phyloP scores from a whole-genome alignment of 1,284 basidiomycete species.

The Chondrostereum purpureum region DNA sequence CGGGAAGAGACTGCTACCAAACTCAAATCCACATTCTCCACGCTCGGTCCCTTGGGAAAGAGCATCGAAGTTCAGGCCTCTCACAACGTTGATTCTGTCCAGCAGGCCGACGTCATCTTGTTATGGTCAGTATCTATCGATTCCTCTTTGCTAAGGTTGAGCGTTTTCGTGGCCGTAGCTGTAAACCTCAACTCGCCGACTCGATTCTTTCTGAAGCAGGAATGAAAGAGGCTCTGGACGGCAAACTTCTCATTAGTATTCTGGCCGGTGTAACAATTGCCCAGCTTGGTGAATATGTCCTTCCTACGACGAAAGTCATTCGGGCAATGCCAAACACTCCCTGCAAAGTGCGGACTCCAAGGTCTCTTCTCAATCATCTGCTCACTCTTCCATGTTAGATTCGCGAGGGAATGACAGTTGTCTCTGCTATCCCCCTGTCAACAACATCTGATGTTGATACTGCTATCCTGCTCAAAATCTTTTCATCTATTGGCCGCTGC shows the following conservation, averaged over 20 bases:
- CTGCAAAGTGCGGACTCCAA: slow-evolving; percentile 63
- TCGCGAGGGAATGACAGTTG: slow-evolving; percentile 94
- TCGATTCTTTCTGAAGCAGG: slow-evolving; percentile 72
- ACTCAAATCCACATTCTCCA: slow-evolving; percentile 59
- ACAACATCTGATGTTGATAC: slow-evolving; percentile 52
- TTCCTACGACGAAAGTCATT: slow-evolving; percentile 76
- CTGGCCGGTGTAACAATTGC: slow-evolving; percentile 90
- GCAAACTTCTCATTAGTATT: slow-evolving; percentile 94
- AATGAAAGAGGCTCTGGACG: slow-evolving; percentile 81
- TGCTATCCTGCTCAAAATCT: slow-evolving; percentile 84
- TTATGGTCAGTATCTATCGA: slow-evolving; percentile 58
- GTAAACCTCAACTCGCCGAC: slow-evolving; percentile 89
- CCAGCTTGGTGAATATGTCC: slow-evolving; percentile 76
- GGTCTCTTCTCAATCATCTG: slow-evolving; percentile 2
- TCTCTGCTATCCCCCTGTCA: slow-evolving; percentile 62
- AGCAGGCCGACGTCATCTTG: slow-evolving; percentile 78
- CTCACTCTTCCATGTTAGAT: slow-evolving; percentile 53
- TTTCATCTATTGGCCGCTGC: slow-evolving; percentile 91
- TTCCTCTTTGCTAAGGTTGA: neutral
- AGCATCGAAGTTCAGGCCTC: slow-evolving; percentile 66
- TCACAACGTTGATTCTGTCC: slow-evolving; percentile 70
- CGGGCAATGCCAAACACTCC: slow-evolving; percentile 99
- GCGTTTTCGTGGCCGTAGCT: slow-evolving; percentile 47
- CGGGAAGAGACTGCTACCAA: slow-evolving; percentile 72
- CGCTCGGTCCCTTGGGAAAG: slow-evolving; percentile 49